Evolutionary conservation across 306 rosid species (phyloP), one percentile per base, ranked within the genome.

Genomic region (Quercus bicolor): DNA sequence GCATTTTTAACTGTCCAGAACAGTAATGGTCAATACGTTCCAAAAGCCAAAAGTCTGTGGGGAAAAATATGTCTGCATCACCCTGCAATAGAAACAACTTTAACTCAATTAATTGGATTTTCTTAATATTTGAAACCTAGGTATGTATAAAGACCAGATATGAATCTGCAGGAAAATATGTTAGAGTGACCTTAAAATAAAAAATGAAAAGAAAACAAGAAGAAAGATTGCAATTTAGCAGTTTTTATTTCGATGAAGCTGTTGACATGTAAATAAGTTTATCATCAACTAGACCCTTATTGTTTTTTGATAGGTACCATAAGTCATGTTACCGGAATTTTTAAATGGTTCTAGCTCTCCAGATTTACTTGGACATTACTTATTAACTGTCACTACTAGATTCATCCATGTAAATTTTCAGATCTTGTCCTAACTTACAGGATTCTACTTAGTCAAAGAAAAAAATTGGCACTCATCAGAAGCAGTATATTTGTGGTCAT

Each of bases 51-150:
- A 94, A 94, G 89, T 91, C 98, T 3, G 98, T 94, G 52, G 98
- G 97, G 80, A 94, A 92, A 77, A 94, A 94, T 64, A 94, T 91
- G 84, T 94, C 98, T 48, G 97, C 98, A 55, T 94, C 97, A 76
- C 98, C 98, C 98, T 94, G 91, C 76, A 51, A 75, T 53, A 40
- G 79, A 84, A 65, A 72, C 54, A 73, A 66, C 79, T 18, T 62
- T 31, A 69, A 16, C 66, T 24, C 20, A 64, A 16, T 75, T 65
- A 45, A 2, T 16, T 53, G 37, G 51, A 34, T 33, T 66, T 33
- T 34, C 24, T 66, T 66, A 66, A 4, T 31, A 33, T 33, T 33
- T 2, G 11, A 66, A 66, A 33, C 12, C 21, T 31, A 45, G 72
- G 51, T 10, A 19, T 16, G n/a, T 18, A 66, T 23, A 12, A 29